A percentile compares a stretch with the other conserved stretches of the same genome.
phyloP scores from a whole-genome alignment of 192 early-diverging fungal genomes.

The Coemansia sp. region DNA sequence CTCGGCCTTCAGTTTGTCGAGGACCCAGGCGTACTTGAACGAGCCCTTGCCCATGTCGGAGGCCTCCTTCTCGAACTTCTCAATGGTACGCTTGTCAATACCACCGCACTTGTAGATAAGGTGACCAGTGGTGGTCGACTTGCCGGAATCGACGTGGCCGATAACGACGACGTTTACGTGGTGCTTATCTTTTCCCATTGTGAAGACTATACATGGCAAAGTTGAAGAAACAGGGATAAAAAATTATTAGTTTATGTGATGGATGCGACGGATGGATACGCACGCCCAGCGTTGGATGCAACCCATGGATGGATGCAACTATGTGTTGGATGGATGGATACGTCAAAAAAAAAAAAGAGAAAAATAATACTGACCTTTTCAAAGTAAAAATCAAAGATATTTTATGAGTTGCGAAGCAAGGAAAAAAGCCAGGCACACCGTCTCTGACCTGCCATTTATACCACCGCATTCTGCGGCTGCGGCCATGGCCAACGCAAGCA shows the following conservation, averaged over 20 bases:
- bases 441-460: not conserved
- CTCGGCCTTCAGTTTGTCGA: slow-evolving; percentile 99
- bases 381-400: slow-evolving; percentile 19
- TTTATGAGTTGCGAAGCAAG: slow-evolving; percentile 39
- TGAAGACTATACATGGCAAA: slow-evolving; percentile 24
- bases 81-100: slow-evolving; percentile 99
- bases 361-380: slow-evolving; percentile 39
- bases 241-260: slow-evolving; percentile 13
- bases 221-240: not conserved
- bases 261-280: slow-evolving; percentile 3
- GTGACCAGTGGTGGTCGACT: slow-evolving; percentile 99
- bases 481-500: not conserved
- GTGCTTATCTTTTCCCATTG: slow-evolving; percentile 85
- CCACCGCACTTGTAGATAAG: slow-evolving; percentile 99
- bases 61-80: slow-evolving; percentile 99
- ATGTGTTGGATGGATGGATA: not conserved
- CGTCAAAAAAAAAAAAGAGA: not conserved
- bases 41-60: slow-evolving; percentile 99
- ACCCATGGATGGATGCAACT: slow-evolving; percentile 2
- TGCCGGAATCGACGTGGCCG: slow-evolving; percentile 99
- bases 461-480: not conserved
- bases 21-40: slow-evolving; percentile 99
- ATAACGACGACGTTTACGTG: slow-evolving; percentile 96
- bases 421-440: not conserved
- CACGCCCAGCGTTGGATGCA: not conserved